These are phyloP conservation scores for Trichoderma hamatum DNA, from an alignment of 2,329 filamentous ascomycete species.

Conservation along the genomic window DNA sequence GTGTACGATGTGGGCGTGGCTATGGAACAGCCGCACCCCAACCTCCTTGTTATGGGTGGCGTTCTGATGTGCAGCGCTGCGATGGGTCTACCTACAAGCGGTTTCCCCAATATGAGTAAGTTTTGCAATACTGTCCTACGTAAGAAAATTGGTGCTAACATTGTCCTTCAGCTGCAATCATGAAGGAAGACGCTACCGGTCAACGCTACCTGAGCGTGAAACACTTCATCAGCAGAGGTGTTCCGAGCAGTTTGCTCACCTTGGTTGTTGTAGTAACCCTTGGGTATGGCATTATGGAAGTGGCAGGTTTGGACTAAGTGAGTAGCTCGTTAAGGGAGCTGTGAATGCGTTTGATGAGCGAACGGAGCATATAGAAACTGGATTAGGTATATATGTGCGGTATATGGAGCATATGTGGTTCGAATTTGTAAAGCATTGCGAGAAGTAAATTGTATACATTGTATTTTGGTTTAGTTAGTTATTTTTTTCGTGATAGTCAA, in stretches of 20 bases:
- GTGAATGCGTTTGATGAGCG: not conserved
- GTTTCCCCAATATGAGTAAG: conserved; percentile 99
- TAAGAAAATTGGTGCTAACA: conserved; percentile 31
- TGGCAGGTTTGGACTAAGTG: conserved; percentile 62
- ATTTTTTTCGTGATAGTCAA: not conserved
- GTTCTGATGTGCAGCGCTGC: conserved; percentile 96
- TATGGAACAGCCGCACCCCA: conserved; percentile 91
- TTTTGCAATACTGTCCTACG: conserved; percentile 35
- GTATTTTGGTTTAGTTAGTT: not conserved
- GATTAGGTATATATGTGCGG: not conserved
- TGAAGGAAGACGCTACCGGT: conserved; percentile 97
- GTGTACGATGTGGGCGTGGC: conserved; percentile 81
- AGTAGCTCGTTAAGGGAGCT: not conserved
- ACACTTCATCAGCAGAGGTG: conserved; percentile 92
- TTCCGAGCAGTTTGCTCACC: conserved; percentile 82
- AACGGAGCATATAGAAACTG: conserved; percentile 10
- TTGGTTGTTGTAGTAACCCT: conserved; percentile 82
- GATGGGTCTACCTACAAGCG: conserved; percentile 93
- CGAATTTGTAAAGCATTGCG: not conserved
- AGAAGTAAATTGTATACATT: not conserved
- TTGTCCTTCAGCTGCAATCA: conserved; percentile 75
- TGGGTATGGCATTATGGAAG: conserved; percentile 87
- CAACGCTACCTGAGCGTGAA: conserved; percentile 89
- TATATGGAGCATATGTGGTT: not conserved
- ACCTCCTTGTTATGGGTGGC: conserved; percentile 90